Conservation (phyloP, 306 rosid species). For the Rosa multiflora region DNA sequence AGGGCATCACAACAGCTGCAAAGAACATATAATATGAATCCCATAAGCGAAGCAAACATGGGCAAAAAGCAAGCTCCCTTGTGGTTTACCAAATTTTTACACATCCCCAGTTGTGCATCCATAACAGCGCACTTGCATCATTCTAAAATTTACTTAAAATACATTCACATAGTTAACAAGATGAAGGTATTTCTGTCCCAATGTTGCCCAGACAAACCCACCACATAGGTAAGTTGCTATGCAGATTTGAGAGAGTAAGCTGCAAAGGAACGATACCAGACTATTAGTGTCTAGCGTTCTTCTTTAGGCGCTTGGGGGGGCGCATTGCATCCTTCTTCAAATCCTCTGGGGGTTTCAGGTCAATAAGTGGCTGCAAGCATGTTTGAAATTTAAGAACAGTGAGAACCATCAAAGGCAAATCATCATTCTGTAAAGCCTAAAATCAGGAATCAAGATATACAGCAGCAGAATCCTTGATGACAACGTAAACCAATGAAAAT, state of each 20-base stretch:
- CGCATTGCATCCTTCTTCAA: slow-evolving; percentile 65
- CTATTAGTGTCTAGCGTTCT: slow-evolving; percentile 42
- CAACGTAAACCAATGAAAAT: background rate
- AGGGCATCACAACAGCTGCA: background rate
- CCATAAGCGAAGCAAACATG: background rate
- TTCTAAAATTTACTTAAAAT: background rate
- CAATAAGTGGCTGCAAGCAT: slow-evolving; percentile 81
- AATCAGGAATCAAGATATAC: background rate
- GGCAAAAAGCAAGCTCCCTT: background rate
- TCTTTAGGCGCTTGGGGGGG: slow-evolving; percentile 64
- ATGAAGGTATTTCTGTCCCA: background rate
- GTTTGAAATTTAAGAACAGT: slow-evolving; percentile 12
- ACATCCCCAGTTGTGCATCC: background rate
- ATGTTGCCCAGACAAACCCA: background rate
- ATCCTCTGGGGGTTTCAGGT: slow-evolving; percentile 61
- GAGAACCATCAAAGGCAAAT: slow-evolving; percentile 16
- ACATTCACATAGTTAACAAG: background rate
- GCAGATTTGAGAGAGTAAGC: slow-evolving; percentile 2
- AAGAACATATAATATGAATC: background rate
- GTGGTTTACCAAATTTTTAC: background rate
- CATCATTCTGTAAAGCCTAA: background rate
- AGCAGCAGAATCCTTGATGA: background rate
- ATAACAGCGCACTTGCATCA: background rate
- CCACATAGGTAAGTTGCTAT: background rate
- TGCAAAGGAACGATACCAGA: slow-evolving; percentile 1